Conservation (phyloP, 805 yeast genomes). For the Phaffomyces opuntiae region DNA sequence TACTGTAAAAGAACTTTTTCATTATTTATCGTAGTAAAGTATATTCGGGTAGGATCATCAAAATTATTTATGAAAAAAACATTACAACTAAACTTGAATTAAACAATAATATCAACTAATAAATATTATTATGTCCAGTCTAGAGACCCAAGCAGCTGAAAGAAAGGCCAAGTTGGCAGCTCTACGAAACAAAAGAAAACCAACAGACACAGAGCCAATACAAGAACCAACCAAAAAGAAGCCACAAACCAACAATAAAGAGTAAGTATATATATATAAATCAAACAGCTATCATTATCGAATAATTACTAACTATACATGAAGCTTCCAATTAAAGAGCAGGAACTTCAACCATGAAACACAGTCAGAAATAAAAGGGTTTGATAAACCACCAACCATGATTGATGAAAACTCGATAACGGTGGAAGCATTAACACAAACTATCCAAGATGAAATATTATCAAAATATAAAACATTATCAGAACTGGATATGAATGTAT, state of each 20-base stretch:
- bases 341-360: slow-evolving; percentile 20
- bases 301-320: no score
- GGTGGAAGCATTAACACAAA: slow-evolving; percentile 29
- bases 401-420: slow-evolving; percentile 26
- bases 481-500: not conserved
- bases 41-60: no score
- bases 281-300: no score
- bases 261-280: not conserved
- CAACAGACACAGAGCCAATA: not conserved
- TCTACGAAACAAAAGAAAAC: slow-evolving; percentile 17
- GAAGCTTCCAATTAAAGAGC: not conserved
- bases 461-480: slow-evolving; percentile 15
- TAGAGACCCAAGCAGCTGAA: slow-evolving; percentile 24
- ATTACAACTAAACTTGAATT: no score
- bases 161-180: slow-evolving; percentile 25
- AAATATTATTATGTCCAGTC: slow-evolving; percentile 6
- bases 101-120: no score
- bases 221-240: not conserved
- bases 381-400: slow-evolving; percentile 18
- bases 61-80: no score
- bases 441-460: slow-evolving; percentile 23
- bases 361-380: slow-evolving; percentile 11
- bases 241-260: not conserved
- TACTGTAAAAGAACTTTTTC: no score
- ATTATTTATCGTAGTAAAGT: no score